These are phyloP conservation scores for Tolypocladium endophyticum DNA, from an alignment of 2,329 filamentous ascomycete genomes.

Conservation along the genomic window DNA sequence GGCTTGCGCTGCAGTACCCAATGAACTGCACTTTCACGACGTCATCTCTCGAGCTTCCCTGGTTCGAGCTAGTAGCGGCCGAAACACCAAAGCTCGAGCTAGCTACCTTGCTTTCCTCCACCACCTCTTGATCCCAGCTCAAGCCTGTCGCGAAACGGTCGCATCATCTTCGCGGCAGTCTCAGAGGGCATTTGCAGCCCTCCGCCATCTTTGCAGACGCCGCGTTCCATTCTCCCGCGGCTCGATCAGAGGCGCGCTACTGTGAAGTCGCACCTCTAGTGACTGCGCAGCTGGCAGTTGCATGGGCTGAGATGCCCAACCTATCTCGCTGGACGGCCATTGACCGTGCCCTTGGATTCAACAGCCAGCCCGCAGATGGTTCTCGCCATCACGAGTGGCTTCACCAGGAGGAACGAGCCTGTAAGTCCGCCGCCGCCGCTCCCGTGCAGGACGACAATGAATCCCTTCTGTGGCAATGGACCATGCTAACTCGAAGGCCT, in stretches of 20 bases:
- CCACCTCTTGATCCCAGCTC: not conserved
- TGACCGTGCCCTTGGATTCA: conserved; percentile 18
- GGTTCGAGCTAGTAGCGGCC: not conserved
- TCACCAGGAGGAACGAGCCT: conserved; percentile 32
- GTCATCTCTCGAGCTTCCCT: not conserved
- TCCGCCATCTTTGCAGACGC: not conserved
- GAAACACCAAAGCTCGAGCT: not conserved
- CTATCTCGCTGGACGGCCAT: conserved; percentile 17
- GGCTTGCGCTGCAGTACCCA: not conserved
- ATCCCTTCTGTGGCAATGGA: not conserved
- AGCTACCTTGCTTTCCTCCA: not conserved
- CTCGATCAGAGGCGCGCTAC: not conserved
- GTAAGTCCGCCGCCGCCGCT: conserved; percentile 20
- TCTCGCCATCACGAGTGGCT: conserved; percentile 22
- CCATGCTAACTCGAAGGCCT: not conserved
- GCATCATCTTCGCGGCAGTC: not conserved
- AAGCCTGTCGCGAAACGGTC: not conserved
- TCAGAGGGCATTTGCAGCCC: not conserved
- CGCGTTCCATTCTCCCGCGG: not conserved
- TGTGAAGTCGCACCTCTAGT: not conserved
- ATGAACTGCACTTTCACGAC: not conserved
- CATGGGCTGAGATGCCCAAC: conserved; percentile 5
- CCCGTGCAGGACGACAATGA: not conserved
- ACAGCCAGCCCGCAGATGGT: conserved; percentile 7
- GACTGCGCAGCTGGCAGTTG: not conserved